Evolutionary conservation across 2,329 filamentous ascomycete species (phyloP).

Genomic region (Cordyceps farinosa): DNA sequence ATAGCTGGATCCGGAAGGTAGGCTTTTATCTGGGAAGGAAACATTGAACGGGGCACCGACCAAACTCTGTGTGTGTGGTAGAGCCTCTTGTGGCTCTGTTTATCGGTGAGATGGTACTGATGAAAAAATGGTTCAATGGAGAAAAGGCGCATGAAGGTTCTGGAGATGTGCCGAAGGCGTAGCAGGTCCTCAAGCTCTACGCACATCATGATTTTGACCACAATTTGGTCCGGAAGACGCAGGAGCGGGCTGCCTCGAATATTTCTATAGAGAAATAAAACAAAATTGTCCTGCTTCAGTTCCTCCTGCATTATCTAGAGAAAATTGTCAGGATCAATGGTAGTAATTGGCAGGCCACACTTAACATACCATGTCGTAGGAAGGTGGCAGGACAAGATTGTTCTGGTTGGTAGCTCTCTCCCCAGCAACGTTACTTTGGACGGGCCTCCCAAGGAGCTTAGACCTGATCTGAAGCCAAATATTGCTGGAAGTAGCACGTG

Average conservation of each 20-base stretch:
- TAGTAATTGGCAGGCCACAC: too few species aligned
- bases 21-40: neutral
- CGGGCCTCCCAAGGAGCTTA: too few species aligned
- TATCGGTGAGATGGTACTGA: neutral
- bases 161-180: neutral
- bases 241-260: neutral
- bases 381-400: too few species aligned
- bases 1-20: neutral
- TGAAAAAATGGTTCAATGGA: neutral
- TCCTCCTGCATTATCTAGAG: too few species aligned
- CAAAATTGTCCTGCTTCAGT: too few species aligned
- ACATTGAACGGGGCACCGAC: neutral
- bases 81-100: neutral
- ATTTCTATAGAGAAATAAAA: too few species aligned
- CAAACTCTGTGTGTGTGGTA: neutral
- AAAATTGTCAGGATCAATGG: too few species aligned
- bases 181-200: neutral
- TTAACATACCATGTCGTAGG: too few species aligned
- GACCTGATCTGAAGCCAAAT: too few species aligned
- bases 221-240: neutral
- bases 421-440: too few species aligned
- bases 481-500: too few species aligned
- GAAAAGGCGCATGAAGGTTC: neutral
- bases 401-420: too few species aligned
- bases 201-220: neutral